These are phyloP conservation scores for Hordeum vulgare DNA, from an alignment of 176 grass and related monocot genomes.

Conservation along the genomic window MorexV3_pseudomolecules_assembly NC_058524.1:70014420-70014919, in stretches of 20 bases:
- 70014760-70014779: conserved; percentile 95
- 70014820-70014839: neutral
- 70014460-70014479: neutral
- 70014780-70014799: conserved; percentile 77
- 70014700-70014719: conserved; percentile 13
- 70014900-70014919: neutral
- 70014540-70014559: neutral
- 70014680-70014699: neutral
- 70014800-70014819: conserved; percentile 38
- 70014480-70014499: neutral
- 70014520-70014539: neutral
- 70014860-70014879: neutral
- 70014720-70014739: conserved; percentile 98
- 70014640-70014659: neutral
- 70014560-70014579: neutral
- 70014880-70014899: neutral
- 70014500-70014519: neutral
- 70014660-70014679: neutral
- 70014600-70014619: neutral
- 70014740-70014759: conserved; percentile 97
- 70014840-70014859: neutral
- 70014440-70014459: neutral
- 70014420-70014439: neutral
- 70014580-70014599: neutral
- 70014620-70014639: neutral